phyloP scores from a whole-genome alignment of 2,329 filamentous ascomycete genomes.

The Truncatella angustata region DNA sequence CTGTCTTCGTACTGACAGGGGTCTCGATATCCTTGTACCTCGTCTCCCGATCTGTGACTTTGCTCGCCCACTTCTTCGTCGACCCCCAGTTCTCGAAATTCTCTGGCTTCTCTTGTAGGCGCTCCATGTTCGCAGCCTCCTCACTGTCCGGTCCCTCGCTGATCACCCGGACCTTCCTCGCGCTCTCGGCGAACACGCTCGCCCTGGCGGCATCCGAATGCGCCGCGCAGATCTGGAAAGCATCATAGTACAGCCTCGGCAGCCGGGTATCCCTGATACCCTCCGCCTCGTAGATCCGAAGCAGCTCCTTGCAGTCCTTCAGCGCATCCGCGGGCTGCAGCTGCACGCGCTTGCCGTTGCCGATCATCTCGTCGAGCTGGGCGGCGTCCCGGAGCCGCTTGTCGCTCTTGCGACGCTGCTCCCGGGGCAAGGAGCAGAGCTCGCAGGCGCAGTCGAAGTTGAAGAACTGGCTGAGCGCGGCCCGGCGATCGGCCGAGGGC shows the following conservation, averaged over 20 bases:
- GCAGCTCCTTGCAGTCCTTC: slow-evolving; percentile 1
- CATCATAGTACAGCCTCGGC: slow-evolving; percentile 38
- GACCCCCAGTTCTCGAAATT: slow-evolving; percentile 7
- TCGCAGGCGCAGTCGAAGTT: slow-evolving; percentile 7
- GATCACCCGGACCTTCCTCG: slow-evolving; percentile 31
- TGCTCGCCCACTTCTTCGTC: not conserved
- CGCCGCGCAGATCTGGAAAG: slow-evolving; percentile 38
- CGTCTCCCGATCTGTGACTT: not conserved
- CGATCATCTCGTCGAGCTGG: slow-evolving; percentile 32
- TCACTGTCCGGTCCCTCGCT: slow-evolving; percentile 38
- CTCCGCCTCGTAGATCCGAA: not conserved
- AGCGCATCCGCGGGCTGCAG: slow-evolving; percentile 4
- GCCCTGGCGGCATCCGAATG: slow-evolving; percentile 43
- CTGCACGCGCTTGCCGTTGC: slow-evolving; percentile 16
- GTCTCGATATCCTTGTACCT: slow-evolving; percentile 4
- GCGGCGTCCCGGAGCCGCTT: slow-evolving; percentile 26
- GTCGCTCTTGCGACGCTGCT: slow-evolving; percentile 22
- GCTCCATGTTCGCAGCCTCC: not conserved
- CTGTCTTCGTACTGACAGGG: not conserved
- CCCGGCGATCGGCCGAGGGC: not conserved
- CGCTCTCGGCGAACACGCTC: slow-evolving; percentile 38
- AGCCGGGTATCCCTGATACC: not conserved
- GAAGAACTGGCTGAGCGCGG: not conserved
- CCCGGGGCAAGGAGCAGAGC: slow-evolving; percentile 1
- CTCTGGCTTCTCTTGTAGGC: not conserved